Evolutionary conservation across 1,139 yeast species (phyloP), one percentile per base, ranked within the genome.

Genomic region (Lizanozyma gosingica): DNA sequence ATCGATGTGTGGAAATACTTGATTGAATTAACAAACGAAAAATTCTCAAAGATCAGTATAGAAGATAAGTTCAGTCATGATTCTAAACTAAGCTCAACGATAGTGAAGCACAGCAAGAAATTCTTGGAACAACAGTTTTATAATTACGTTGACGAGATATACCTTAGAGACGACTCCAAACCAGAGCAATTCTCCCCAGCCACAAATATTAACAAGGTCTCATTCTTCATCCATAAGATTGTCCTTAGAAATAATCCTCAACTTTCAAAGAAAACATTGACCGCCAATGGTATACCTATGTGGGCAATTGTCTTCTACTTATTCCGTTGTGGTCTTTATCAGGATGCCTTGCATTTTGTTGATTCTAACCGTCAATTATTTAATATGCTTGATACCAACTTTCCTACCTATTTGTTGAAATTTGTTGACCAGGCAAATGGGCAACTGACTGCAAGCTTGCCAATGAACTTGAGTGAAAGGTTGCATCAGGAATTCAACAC

Each of bases 231-330:
- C 54, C 68, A 82, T 52, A 70, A 73, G 41, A 55, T 70, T n/a
- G 57, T 68, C 39, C 65, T 71, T 41, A 62, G 59, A 40, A 65
- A 63, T 43, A 64, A 65, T 41, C 52, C 62, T 18, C 61, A 63
- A 14, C 42, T 51, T 36, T 49, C 54, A 41, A 59, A 58, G 18
- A 62, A 61, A 41, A 69, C 74, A 1, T 55, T 69, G 40, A 57
- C 53, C 43, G 80, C 87, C 18, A 90, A 92, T 59, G 90, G 90
- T 11, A 69, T 77, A 1, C 97, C 97, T 3, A 76, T 92, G 16
- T 92, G 98, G 98, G 95, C 96, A 0, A 65, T 88, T 40, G 64
- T 92, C 4, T 94, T 83, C 56, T 90, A 85, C 59, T 68, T 92
- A 49, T 60, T 92, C 42, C 79, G 98, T 53, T 80, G 92, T 4